Evolutionary conservation across 768 basidiomycete species (phyloP).

Genomic region (Daedaleopsis nitida): DNA sequence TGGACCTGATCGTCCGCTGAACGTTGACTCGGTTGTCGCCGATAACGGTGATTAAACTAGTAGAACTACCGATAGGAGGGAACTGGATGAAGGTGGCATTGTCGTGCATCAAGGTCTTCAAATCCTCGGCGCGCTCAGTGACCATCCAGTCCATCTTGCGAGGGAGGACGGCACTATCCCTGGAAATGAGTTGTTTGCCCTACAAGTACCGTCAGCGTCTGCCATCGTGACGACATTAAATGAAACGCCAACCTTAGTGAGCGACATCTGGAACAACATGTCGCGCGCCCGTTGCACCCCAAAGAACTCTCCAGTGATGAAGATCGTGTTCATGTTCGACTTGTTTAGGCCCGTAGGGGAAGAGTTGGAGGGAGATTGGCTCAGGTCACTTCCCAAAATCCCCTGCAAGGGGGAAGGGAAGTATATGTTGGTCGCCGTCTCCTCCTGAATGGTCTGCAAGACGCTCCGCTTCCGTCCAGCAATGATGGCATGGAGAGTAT

Average conservation of each 20-base stretch:
- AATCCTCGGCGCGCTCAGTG: slow-evolving; percentile 92
- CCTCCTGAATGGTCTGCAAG: slow-evolving; percentile 92
- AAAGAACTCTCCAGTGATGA: slow-evolving; percentile 98
- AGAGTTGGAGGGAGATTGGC: slow-evolving; percentile 37
- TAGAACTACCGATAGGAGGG: slow-evolving; percentile 89
- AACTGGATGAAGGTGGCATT: slow-evolving; percentile 96
- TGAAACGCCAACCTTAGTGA: slow-evolving; percentile 67
- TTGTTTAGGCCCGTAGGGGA: slow-evolving; percentile 41
- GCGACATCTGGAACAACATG: slow-evolving; percentile 88
- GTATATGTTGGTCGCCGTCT: slow-evolving; percentile 97
- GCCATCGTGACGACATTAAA: background rate
- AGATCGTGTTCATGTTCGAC: slow-evolving; percentile 77
- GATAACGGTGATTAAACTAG: slow-evolving; percentile 90
- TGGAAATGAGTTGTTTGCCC: slow-evolving; percentile 88
- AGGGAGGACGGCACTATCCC: slow-evolving; percentile 92
- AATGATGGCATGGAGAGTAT: slow-evolving; percentile 89
- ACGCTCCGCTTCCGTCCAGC: slow-evolving; percentile 86
- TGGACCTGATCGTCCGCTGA: slow-evolving; percentile 87
- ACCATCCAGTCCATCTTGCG: slow-evolving; percentile 99
- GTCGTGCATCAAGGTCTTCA: slow-evolving; percentile 92
- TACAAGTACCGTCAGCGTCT: slow-evolving; percentile 33
- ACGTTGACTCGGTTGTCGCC: slow-evolving; percentile 95
- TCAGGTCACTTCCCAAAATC: slow-evolving; percentile 69
- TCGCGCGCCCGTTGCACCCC: slow-evolving; percentile 93
- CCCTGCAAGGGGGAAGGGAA: slow-evolving; percentile 89